Evolutionary conservation across 345 rosid genomes (phyloP), one percentile per base, ranked within the genome.

Genomic region (Ceriops decandra): DNA sequence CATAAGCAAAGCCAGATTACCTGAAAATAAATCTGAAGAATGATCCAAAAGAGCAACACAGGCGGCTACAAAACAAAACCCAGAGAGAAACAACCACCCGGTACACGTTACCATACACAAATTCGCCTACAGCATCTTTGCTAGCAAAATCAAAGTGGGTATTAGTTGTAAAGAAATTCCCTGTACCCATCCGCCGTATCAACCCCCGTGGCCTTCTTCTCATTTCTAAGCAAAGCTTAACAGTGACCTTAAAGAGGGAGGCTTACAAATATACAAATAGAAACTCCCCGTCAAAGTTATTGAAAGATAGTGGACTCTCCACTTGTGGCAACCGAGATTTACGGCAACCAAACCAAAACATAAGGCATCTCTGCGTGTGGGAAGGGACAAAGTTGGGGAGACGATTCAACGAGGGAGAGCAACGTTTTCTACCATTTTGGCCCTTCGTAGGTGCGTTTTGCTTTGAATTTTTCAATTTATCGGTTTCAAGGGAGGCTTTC

Each of bases 31-130:
- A 68, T 15, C 73, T 27, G 64, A 66, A 52, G 15, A 80, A 28
- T 53, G 82, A 76, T 66, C 69, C 75, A 52, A 82, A 63, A 36
- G 82, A 73, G 73, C 13, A 75, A 72, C 77, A 58, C 62, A 81
- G 59, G 82, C 74, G 72, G 68, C 77, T 80, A 79, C 66, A 86
- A 73, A 91, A 67, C 68, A 77, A 81, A 77, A 57, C 78, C 88
- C 85, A 80, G 72, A 83, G 73, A 68, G 79, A 80, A 69, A 72
- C 7, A 58, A 78, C 66, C 47, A 67, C 33, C 32, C 76, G 36
- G 17, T 75, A 80, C 85, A 85, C 72, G 63, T 66, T 72, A 46
- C 77, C 74, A 77, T 19, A 52, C 76, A 82, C 2, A 77, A 79
- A 62, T 77, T 64, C 77, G 66, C 70, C 70, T 19, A 81, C 57